A percentile compares a stretch with the other conserved stretches of the same genome.
These are phyloP conservation scores for Fusarium staphyleae DNA, from an alignment of 2,329 filamentous ascomycete genomes.

Conservation along the genomic window DNA sequence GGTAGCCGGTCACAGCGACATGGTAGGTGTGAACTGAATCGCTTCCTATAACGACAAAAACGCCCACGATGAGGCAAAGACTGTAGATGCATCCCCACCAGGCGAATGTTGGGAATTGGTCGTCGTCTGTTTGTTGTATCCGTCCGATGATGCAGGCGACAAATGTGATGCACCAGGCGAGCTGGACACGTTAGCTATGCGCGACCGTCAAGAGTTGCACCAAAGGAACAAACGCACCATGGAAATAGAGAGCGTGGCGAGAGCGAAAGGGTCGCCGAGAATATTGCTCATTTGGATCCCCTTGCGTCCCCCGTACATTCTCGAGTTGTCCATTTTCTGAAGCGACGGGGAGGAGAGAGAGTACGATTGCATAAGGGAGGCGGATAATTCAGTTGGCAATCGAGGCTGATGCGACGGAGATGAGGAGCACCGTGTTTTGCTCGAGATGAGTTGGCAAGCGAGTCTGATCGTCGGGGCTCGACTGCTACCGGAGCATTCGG, in stretches of 20 bases:
- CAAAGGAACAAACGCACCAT: constrained; percentile 70
- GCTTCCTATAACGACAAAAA: constrained; percentile 83
- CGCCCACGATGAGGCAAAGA: constrained; percentile 80
- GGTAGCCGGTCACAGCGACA: constrained; percentile 88
- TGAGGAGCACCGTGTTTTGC: constrained; percentile 22
- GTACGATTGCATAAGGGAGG: constrained; percentile 73
- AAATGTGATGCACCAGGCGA: constrained; percentile 95
- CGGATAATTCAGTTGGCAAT: constrained; percentile 17
- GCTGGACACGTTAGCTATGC: constrained; percentile 59
- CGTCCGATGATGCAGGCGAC: constrained; percentile 81
- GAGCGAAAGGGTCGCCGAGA: constrained; percentile 92
- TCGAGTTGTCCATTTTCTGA: constrained; percentile 79
- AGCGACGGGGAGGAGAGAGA: constrained; percentile 76
- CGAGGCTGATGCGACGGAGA: constrained; percentile 12
- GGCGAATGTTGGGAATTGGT: constrained; percentile 79
- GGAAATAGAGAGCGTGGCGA: constrained; percentile 91
- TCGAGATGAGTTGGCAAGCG: constrained; percentile 11
- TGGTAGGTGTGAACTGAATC: constrained; percentile 88
- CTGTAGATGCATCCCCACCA: constrained; percentile 94
- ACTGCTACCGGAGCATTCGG: constrained; percentile 44
- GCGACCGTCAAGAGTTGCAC: not conserved
- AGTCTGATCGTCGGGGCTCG: constrained; percentile 21
- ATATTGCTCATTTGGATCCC: constrained; percentile 86
- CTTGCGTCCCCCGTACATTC: constrained; percentile 63
- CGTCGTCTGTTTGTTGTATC: constrained; percentile 52